These are phyloP conservation scores for Sporothrix globosa DNA, from an alignment of 2,329 filamentous ascomycete species.

Conservation along the genomic window DNA sequence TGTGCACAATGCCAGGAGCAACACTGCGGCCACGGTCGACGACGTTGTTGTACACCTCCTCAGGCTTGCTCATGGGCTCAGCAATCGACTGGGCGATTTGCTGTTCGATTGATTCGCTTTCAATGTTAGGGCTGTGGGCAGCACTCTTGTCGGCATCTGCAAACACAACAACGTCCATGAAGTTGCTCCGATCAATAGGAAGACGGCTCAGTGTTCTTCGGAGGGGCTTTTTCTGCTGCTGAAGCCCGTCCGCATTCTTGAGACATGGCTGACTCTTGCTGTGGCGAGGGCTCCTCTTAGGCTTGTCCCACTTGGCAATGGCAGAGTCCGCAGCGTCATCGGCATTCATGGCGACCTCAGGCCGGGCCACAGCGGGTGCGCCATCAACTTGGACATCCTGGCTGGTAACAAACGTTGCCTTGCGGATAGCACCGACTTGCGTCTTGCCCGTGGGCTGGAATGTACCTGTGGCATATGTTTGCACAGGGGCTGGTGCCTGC, in stretches of 20 bases:
- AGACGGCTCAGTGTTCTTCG: conserved; percentile 36
- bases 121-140: background rate
- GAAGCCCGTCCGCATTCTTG: conserved; percentile 40
- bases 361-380: conserved; percentile 4
- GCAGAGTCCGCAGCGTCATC: conserved; percentile 14
- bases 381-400: background rate
- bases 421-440: conserved; percentile 19
- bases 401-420: conserved; percentile 18
- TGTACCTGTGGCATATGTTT: background rate
- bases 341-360: background rate
- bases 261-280: conserved; percentile 60
- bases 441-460: background rate
- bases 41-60: background rate
- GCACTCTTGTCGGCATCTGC: background rate
- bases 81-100: background rate
- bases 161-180: conserved; percentile 30
- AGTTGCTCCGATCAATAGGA: conserved; percentile 28
- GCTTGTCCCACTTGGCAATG: conserved; percentile 6
- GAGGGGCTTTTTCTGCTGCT: conserved; percentile 32
- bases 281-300: conserved; percentile 48
- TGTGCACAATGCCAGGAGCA: conserved; percentile 29
- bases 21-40: background rate
- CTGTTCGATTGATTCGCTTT: background rate
- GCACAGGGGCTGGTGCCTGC: background rate
- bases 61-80: background rate